phyloP scores from a whole-genome alignment of 1,284 basidiomycete genomes.

The Apiotrichum siamense region DNA sequence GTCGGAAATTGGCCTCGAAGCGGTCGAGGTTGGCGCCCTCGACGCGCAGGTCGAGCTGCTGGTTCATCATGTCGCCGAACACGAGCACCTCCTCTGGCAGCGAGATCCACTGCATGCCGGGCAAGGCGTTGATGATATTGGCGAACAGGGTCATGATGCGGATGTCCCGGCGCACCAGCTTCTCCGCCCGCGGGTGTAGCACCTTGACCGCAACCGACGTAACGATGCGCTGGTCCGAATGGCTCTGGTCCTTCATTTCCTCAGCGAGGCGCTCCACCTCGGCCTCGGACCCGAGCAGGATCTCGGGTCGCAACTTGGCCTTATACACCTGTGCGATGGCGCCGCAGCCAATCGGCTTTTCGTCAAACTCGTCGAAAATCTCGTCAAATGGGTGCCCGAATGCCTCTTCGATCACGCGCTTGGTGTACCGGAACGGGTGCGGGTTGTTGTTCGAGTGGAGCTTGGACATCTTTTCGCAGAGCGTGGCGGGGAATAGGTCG shows the following conservation, averaged over 20 bases:
- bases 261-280: conserved; percentile 44
- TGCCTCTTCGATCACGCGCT: conserved; percentile 71
- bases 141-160: conserved; percentile 87
- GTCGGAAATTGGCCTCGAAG: conserved; percentile 81
- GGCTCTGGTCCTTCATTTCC: not conserved
- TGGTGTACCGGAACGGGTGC: conserved; percentile 78
- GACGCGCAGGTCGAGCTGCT: conserved; percentile 83
- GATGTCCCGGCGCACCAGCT: conserved; percentile 80
- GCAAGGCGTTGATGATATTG: conserved; percentile 66
- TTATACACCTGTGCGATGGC: conserved; percentile 96
- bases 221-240: conserved; percentile 52
- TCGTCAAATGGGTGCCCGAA: conserved; percentile 78
- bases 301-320: conserved; percentile 72
- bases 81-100: conserved; percentile 92
- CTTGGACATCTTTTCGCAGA: conserved; percentile 79
- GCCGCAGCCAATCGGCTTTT: conserved; percentile 87
- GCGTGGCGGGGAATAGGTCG: conserved; percentile 87
- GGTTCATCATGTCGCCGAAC: conserved; percentile 96
- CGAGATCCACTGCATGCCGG: conserved; percentile 94
- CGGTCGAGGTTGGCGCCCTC: conserved; percentile 81
- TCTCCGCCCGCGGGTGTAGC: conserved; percentile 76
- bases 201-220: conserved; percentile 93
- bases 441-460: conserved; percentile 85
- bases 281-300: conserved; percentile 56
- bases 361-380: conserved; percentile 86